Evolutionary conservation across 768 basidiomycete species (phyloP), one percentile per base, ranked within the genome.

Genomic region (Xerocomellus intermedius): DNA sequence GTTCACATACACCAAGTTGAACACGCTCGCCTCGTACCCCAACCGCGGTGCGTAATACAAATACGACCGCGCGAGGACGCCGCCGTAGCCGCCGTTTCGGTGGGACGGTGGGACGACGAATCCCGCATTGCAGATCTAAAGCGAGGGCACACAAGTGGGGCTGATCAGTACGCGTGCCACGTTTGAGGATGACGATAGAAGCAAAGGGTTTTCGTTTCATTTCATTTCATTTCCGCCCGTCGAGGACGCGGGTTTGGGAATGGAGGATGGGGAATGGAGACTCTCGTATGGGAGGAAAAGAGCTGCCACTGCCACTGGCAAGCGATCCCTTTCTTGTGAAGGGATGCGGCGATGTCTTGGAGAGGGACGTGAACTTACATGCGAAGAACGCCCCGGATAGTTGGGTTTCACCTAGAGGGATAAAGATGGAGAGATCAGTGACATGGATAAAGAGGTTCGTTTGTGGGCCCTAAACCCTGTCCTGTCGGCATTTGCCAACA

Each of bases 1-100:
- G 68, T 87, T 91, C 24, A 85, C 83, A 69, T 89, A 96, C 36
- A 97, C 93, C 41, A 97, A 79, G 69, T 97, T 96, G 78, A 97
- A 96, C 24, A 96, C 84, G 65, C 86, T 89, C 5, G 82, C 86
- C 61, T 81, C 75, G 72, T 89, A 89, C 33, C 90, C 92, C 22
- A 94, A 74, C 36, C 73, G 75, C 0, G 93, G 95, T 2, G 83
- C 95, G 64, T 91, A 92, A 67, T 88, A 74, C 19, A 95, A 73
- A 71, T 83, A 97, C 3, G 90, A 90, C 56, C 78, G 79, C 4
- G 89, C 93, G 36, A 98, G 81, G 8, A 82, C 74, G 39, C 74
- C 72, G 17, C 94, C 94, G 63, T 87, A 83, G 30, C 87, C 85
- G 35, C 75, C 72, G 3, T 83, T 83, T 24, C 91, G 80, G 32